Evolutionary conservation across 192 early-diverging fungal species (phyloP).

Genomic region (Backusella tarrabulga): DNA sequence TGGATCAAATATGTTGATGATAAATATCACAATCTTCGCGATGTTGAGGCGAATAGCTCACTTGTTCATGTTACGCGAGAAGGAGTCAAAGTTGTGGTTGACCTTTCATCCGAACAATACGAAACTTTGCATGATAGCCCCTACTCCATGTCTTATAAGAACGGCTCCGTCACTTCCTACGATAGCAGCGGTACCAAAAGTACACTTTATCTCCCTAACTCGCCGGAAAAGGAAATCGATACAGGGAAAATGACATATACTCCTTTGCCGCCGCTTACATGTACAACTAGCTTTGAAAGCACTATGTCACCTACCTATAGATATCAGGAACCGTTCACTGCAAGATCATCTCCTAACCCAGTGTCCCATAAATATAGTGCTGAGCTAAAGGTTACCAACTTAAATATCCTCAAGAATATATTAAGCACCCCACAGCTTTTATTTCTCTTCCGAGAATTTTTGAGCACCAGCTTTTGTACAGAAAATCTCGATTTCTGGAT

Average conservation of each 20-base stretch:
- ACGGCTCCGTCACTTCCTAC: no score
- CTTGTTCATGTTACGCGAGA: conserved; percentile 5
- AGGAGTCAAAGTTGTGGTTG: not conserved
- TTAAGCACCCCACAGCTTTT: conserved; percentile 49
- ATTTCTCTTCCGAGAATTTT: conserved; percentile 59
- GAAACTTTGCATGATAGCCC: not conserved
- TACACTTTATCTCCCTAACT: not conserved
- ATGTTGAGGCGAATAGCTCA: not conserved
- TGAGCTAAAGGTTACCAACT: conserved; percentile 45
- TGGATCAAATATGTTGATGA: conserved; percentile 36
- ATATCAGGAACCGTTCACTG: not conserved
- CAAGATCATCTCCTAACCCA: not conserved
- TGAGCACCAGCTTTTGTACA: conserved; percentile 64
- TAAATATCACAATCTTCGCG: not conserved
- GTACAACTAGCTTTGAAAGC: not conserved
- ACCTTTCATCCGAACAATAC: not conserved
- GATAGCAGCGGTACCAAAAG: not conserved
- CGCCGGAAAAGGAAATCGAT: not conserved
- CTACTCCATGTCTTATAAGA: not conserved
- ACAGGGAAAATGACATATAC: not conserved
- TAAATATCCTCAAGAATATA: conserved; percentile 56
- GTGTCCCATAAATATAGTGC: not conserved
- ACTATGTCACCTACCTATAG: not conserved
- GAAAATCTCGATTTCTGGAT: conserved; percentile 73
- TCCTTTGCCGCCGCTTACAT: not conserved